Evolutionary conservation across 2,329 filamentous ascomycete genomes (phyloP), one percentile per base, ranked within the genome.

Genomic region (Fusarium pininemorale): DNA sequence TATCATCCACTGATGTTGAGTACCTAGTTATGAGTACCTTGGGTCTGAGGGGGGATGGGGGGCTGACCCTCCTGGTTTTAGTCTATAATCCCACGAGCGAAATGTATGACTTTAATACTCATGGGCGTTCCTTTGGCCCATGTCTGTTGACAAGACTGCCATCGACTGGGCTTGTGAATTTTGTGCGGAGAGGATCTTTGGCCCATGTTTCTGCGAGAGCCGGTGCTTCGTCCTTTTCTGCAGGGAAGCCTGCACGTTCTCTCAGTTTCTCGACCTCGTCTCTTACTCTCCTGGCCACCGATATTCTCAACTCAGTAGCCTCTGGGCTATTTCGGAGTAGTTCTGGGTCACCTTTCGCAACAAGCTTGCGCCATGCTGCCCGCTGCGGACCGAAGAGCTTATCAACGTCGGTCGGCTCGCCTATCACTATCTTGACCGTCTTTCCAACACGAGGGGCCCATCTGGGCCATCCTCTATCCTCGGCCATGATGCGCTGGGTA

Each of bases 401-500:
- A 66, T 96, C 93, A 2, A 88, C 87, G 78, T 97, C 92, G 2
- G 97, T 86, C 22, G 89, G 89, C 66, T 96, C 91, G 28, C 96
- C 96, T 81, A 98, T 95, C 4, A 91, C 91, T 57, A 98, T 86
- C 54, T 87, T 89, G 57, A 98, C 86, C 12, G 87, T 88, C 75
- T 94, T 92, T 58, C 92, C 91, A 16, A 90, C 83, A 7, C 96
- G 89, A 3, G 96, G 96, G 20, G 97, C 77, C 78, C 94, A 96
- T 18, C 94, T 90, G 2, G 96, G 96, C 77, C 91, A 98, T 5
- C 83, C 84, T 51, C 96, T 89, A 66, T 91, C 88, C 82, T 98
- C 96, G 78, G 94, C 89, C 96, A 98, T 98, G 75, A 98, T 87
- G 67, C 92, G 84, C 80, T 98, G 93, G 22, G 93, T 93, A 35